phyloP scores from a whole-genome alignment of 768 basidiomycete species.

The Fomitopsis serialis region DNA sequence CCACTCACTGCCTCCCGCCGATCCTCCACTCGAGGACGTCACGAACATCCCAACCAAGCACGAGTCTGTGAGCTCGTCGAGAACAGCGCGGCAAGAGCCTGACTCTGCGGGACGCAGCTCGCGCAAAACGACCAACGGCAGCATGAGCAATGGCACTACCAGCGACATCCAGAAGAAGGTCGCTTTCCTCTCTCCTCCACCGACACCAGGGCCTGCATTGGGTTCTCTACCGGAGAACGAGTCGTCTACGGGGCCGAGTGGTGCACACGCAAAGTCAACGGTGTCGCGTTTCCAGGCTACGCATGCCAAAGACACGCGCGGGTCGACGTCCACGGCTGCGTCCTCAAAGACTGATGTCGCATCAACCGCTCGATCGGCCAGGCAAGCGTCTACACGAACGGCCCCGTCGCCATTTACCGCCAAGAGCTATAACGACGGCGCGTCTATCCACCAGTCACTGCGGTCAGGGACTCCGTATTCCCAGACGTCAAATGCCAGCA shows the following conservation, averaged over 20 bases:
- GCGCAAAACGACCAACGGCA: conserved; percentile 35
- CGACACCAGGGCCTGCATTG: conserved; percentile 55
- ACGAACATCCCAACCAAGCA: conserved; percentile 13
- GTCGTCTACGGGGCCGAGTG: conserved; percentile 25
- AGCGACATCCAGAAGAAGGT: conserved; percentile 75
- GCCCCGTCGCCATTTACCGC: conserved; percentile 55
- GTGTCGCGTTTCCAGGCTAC: conserved; percentile 74
- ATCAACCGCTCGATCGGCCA: conserved; percentile 37
- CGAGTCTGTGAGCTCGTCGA: conserved; percentile 11
- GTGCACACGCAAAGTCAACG: conserved; percentile 50
- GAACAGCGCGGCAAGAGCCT: conserved; percentile 20
- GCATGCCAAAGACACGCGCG: conserved; percentile 66
- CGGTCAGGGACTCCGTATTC: conserved; percentile 82
- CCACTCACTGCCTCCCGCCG: conserved; percentile 11
- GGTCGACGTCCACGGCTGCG: conserved; percentile 58
- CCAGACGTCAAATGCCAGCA: conserved; percentile 62
- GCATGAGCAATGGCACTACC: conserved; percentile 21
- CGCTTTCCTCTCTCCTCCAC: conserved; percentile 79
- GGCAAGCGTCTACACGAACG: conserved; percentile 58
- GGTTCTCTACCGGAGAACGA: conserved; percentile 47
- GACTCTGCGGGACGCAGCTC: conserved; percentile 30
- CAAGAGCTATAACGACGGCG: conserved; percentile 39
- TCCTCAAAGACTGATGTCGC: conserved; percentile 61
- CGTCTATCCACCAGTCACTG: conserved; percentile 57
- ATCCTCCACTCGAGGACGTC: conserved; percentile 18